phyloP scores from a whole-genome alignment of 2,329 filamentous ascomycete genomes.

The Tolypocladium capitatum region DNA sequence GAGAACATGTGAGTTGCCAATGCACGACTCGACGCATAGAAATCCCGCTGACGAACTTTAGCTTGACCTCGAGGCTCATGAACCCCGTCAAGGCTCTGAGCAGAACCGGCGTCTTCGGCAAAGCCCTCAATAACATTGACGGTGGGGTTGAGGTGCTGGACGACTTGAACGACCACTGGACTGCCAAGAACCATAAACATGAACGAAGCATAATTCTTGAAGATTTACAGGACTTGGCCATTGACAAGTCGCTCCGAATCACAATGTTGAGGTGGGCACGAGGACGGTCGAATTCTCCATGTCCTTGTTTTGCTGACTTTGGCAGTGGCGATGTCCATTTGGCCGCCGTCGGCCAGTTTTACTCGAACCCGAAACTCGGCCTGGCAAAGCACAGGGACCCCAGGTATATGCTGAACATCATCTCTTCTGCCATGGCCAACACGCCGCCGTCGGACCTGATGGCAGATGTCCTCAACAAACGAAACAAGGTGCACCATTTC shows the following conservation, averaged over 20 bases:
- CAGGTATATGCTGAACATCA: slow-evolving; percentile 90
- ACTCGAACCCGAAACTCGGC: slow-evolving; percentile 69
- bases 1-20: slow-evolving; percentile 48
- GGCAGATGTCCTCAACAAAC: slow-evolving; percentile 83
- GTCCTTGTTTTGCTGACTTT: background rate
- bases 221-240: slow-evolving; percentile 84
- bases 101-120: slow-evolving; percentile 65
- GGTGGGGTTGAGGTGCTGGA: slow-evolving; percentile 85
- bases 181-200: slow-evolving; percentile 82
- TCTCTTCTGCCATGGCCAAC: slow-evolving; percentile 91
- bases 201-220: slow-evolving; percentile 80
- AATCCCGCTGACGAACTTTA: slow-evolving; percentile 24
- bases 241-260: slow-evolving; percentile 80
- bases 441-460: slow-evolving; percentile 76
- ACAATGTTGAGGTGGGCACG: slow-evolving; percentile 61
- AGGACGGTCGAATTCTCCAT: too few species aligned
- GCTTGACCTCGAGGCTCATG: slow-evolving; percentile 72
- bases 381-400: slow-evolving; percentile 83
- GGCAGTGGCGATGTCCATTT: slow-evolving; percentile 81
- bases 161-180: slow-evolving; percentile 95
- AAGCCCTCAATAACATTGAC: slow-evolving; percentile 77
- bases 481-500: slow-evolving; percentile 69
- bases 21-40: background rate
- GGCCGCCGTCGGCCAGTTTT: slow-evolving; percentile 86
- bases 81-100: slow-evolving; percentile 82